A percentile compares a stretch with the other conserved stretches of the same genome.
phyloP scores from a whole-genome alignment of 2,329 filamentous ascomycete species.

The Colletotrichum tanaceti region DNA sequence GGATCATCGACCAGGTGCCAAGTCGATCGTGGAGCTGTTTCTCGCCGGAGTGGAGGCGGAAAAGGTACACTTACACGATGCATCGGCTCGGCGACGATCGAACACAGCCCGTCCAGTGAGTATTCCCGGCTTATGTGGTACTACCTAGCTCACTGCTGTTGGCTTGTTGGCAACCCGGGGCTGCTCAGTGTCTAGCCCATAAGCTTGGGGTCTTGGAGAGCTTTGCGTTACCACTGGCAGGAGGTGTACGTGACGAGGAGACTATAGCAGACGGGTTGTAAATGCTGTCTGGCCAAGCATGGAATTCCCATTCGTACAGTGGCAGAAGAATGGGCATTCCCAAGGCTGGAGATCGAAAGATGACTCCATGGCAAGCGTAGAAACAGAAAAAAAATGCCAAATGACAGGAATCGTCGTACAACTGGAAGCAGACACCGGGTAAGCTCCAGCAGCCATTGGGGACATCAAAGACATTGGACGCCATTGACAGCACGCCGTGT shows the following conservation, averaged over 20 bases:
- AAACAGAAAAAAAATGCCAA: background rate
- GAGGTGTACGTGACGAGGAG: background rate
- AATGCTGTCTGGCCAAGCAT: constrained; percentile 4
- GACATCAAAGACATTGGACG: constrained; percentile 6
- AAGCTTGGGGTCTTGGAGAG: background rate
- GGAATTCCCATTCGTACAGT: constrained; percentile 6
- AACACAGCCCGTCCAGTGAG: background rate
- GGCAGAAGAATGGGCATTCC: constrained; percentile 21
- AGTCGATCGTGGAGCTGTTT: constrained; percentile 23
- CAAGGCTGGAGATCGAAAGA: background rate
- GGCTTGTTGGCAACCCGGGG: background rate
- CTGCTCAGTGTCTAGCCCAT: constrained; percentile 1
- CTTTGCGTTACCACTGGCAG: background rate
- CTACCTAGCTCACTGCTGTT: background rate
- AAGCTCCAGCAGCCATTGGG: background rate
- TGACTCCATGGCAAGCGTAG: too few species aligned
- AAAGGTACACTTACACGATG: too few species aligned
- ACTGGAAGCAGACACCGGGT: background rate
- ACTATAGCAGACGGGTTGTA: background rate
- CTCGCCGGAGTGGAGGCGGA: background rate
- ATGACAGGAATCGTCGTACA: constrained; percentile 7
- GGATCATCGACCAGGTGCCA: constrained; percentile 27
- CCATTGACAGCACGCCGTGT: constrained; percentile 32
- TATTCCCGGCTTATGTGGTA: background rate
- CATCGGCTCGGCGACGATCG: constrained; percentile 13